phyloP scores from a whole-genome alignment of 139 green algal genomes.

The Chlamydomonas eustigma region DNA sequence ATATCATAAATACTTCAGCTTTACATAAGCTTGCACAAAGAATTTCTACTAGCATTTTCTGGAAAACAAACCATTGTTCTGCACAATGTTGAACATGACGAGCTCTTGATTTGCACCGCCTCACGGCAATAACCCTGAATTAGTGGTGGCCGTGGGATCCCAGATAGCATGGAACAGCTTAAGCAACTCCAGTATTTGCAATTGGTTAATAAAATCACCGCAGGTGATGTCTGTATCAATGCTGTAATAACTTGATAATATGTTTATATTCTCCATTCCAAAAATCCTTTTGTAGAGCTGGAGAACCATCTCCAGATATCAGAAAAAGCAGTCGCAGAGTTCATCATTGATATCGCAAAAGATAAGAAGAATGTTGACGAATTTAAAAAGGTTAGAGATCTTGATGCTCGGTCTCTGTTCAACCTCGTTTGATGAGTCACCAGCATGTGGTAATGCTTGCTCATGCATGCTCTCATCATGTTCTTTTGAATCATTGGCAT shows the following conservation, averaged over 20 bases:
- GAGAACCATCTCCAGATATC: slow-evolving; percentile 90
- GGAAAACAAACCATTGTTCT: too few relatives aligned
- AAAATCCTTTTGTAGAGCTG: slow-evolving; percentile 75
- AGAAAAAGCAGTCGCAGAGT: slow-evolving; percentile 94
- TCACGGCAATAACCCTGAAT: slow-evolving; percentile 10
- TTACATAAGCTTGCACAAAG: too few relatives aligned
- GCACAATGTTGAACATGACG: too few relatives aligned
- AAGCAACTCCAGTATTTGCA: slow-evolving; percentile 83
- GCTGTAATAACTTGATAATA: neutral
- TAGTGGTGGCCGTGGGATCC: neutral
- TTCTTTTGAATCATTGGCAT: too few relatives aligned
- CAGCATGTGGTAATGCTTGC: too few relatives aligned
- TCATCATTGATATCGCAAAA: slow-evolving; percentile 85
- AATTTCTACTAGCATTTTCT: too few relatives aligned
- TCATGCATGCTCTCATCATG: too few relatives aligned
- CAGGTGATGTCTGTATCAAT: slow-evolving; percentile 37
- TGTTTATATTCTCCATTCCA: slow-evolving; percentile 2
- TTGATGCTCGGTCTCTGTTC: too few relatives aligned
- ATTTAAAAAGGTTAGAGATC: slow-evolving; percentile 62
- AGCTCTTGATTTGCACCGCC: too few relatives aligned
- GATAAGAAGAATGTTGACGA: slow-evolving; percentile 45
- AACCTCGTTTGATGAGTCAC: too few relatives aligned
- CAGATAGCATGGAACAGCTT: slow-evolving; percentile 42
- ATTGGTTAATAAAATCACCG: slow-evolving; percentile 88
- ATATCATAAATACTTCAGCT: too few relatives aligned